These are phyloP conservation scores for Xylogone sp. DNA, from an alignment of 2,329 filamentous ascomycete species.

Conservation along the genomic window DNA sequence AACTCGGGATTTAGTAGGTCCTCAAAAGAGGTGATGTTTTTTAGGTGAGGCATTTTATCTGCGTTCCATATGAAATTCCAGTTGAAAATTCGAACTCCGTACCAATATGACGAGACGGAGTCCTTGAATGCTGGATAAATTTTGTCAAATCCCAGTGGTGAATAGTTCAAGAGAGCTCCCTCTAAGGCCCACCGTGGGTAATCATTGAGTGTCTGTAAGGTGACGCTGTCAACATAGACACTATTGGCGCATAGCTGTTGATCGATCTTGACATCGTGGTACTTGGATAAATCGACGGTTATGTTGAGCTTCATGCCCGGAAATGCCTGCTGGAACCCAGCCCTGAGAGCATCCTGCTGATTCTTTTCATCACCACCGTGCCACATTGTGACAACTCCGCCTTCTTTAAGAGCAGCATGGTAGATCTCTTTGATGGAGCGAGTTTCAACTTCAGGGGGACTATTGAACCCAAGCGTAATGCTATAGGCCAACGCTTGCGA, in stretches of 20 bases:
- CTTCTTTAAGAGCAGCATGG: conserved; percentile 43
- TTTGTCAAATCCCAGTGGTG: conserved; percentile 41
- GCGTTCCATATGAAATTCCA: conserved; percentile 36
- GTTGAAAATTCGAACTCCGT: conserved; percentile 32
- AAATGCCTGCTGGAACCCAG: conserved; percentile 47
- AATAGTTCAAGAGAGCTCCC: conserved; percentile 45
- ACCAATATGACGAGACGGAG: conserved; percentile 36
- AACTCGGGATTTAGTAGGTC: conserved; percentile 45
- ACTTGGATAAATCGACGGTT: conserved; percentile 53
- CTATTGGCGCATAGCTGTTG: conserved; percentile 35
- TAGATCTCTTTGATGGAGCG: conserved; percentile 47
- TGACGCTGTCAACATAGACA: conserved; percentile 41
- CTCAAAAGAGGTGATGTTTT: conserved; percentile 31
- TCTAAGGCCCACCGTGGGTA: conserved; percentile 47
- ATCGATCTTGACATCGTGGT: conserved; percentile 45
- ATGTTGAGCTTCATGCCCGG: conserved; percentile 48
- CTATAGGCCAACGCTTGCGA: no score
- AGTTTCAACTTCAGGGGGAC: conserved; percentile 31
- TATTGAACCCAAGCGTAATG: no score
- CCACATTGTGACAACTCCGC: conserved; percentile 41
- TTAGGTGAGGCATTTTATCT: conserved; percentile 27
- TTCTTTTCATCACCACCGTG: conserved; percentile 43
- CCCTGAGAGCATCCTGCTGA: conserved; percentile 36
- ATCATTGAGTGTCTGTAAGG: conserved; percentile 48
- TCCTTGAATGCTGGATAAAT: conserved; percentile 40